These are phyloP conservation scores for Hypoxylon trugodes DNA, from an alignment of 495 filamentous ascomycete species.

Conservation along the genomic window DNA sequence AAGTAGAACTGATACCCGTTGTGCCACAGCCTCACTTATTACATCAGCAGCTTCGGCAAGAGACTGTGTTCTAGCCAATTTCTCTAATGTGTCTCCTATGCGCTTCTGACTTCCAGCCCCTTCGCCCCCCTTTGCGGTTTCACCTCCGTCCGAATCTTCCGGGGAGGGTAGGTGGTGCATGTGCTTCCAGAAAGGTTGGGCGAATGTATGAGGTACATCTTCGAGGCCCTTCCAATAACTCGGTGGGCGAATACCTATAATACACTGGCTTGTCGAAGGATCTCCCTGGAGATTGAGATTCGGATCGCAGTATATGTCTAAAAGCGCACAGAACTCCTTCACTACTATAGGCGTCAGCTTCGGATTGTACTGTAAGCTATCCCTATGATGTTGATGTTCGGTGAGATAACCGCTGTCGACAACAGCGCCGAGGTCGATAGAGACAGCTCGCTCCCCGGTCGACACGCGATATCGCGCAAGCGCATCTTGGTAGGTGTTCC, in stretches of 20 bases:
- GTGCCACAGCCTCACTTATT: constrained; percentile 1
- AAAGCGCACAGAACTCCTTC: constrained; percentile 15
- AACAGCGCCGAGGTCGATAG: constrained; percentile 60
- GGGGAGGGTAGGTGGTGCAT: neutral
- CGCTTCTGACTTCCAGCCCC: neutral
- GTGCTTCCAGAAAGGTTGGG: neutral
- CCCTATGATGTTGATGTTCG: constrained; percentile 39
- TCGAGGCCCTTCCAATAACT: neutral
- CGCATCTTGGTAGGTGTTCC: constrained; percentile 63
- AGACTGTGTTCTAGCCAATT: neutral
- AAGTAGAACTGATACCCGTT: constrained; percentile 2
- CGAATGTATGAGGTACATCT: neutral
- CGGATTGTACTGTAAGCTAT: neutral
- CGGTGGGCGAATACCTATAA: neutral
- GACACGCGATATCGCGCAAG: constrained; percentile 47
- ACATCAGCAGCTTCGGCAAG: constrained; percentile 11
- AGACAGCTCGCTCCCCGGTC: constrained; percentile 43
- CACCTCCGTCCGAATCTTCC: neutral
- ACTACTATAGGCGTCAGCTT: neutral
- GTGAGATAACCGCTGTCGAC: constrained; percentile 52
- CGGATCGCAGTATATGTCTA: constrained; percentile 13
- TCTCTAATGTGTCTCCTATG: neutral
- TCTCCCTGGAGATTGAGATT: neutral
- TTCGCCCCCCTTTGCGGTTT: neutral
- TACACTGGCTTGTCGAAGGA: neutral